These are phyloP conservation scores for Peniophora sp. DNA, from an alignment of 1,284 basidiomycete species.

Conservation along the genomic window DNA sequence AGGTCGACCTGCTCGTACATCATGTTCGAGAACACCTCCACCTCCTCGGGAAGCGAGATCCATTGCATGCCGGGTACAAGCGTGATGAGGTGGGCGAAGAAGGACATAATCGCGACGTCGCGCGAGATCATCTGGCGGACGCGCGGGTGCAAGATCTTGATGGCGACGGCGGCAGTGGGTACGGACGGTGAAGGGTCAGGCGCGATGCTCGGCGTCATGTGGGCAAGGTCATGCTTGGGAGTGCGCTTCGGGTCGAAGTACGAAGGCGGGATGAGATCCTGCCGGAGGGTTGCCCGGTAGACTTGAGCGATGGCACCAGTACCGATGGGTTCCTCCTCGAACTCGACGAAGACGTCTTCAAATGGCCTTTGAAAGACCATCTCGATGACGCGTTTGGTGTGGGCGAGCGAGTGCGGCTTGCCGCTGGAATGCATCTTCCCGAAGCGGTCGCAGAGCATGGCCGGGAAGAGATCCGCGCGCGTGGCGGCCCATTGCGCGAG, in stretches of 20 bases:
- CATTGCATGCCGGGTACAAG: slow-evolving; percentile 91
- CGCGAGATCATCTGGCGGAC: slow-evolving; percentile 78
- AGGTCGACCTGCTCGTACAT: slow-evolving; percentile 96
- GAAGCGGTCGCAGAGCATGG: slow-evolving; percentile 82
- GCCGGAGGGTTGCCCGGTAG: slow-evolving; percentile 79
- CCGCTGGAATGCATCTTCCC: slow-evolving; percentile 88
- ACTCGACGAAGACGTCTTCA: slow-evolving; percentile 87
- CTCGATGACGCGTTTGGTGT: slow-evolving; percentile 84
- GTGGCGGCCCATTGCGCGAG: slow-evolving; percentile 98
- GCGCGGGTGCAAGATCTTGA: slow-evolving; percentile 92
- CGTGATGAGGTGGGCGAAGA: slow-evolving; percentile 82
- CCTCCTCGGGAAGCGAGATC: slow-evolving; percentile 95
- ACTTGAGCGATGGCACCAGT: slow-evolving; percentile 98
- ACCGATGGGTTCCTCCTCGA: slow-evolving; percentile 84
- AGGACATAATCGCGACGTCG: slow-evolving; percentile 90
- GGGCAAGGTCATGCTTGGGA: slow-evolving; percentile 35
- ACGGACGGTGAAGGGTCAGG: slow-evolving; percentile 57
- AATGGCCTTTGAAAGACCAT: slow-evolving; percentile 79
- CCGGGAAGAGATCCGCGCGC: slow-evolving; percentile 89
- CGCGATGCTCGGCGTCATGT: slow-evolving; percentile 46
- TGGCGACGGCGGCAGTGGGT: slow-evolving; percentile 81
- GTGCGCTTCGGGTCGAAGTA: slow-evolving; percentile 63
- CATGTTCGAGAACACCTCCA: slow-evolving; percentile 92
- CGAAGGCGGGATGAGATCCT: slow-evolving; percentile 78
- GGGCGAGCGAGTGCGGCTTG: slow-evolving; percentile 72